Conservation (phyloP, 306 rosid species). For the Cucumis sativus region DNA sequence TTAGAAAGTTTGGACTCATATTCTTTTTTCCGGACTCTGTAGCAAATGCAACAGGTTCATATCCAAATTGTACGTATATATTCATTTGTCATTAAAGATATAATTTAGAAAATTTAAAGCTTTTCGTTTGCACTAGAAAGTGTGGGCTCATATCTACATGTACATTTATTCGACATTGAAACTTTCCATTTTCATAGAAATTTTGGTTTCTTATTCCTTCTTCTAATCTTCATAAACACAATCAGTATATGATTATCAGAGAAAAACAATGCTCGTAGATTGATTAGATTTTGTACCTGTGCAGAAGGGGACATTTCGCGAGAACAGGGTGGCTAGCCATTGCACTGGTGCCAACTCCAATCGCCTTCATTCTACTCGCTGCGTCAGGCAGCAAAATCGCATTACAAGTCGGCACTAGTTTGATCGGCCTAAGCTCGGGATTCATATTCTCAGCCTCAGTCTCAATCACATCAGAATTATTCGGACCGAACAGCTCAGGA, state of each 20-base stretch:
- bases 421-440: slow-evolving; percentile 81
- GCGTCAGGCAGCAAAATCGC: slow-evolving; percentile 34
- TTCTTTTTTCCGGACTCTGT: not conserved
- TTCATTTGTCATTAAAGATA: not conserved
- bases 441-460: slow-evolving; percentile 92
- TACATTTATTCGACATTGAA: not conserved
- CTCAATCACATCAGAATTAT: slow-evolving; percentile 77
- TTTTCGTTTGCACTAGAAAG: not conserved
- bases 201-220: not conserved
- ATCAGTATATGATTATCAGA: not conserved
- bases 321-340: slow-evolving; percentile 85
- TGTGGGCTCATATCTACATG: not conserved
- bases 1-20: not conserved
- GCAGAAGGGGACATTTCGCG: slow-evolving; percentile 78
- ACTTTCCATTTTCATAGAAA: not conserved
- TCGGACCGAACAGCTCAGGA: slow-evolving; percentile 70
- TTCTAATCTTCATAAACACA: not conserved
- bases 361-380: slow-evolving; percentile 75
- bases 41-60: not conserved
- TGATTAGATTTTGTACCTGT: slow-evolving; percentile 47
- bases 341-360: slow-evolving; percentile 76
- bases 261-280: slow-evolving; percentile 8
- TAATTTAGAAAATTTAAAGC: not conserved
- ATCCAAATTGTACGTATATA: not conserved
- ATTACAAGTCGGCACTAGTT: slow-evolving; percentile 54